These are phyloP conservation scores for Ceratocystis destructans DNA, from an alignment of 2,329 filamentous ascomycete species.

Conservation along the genomic window DNA sequence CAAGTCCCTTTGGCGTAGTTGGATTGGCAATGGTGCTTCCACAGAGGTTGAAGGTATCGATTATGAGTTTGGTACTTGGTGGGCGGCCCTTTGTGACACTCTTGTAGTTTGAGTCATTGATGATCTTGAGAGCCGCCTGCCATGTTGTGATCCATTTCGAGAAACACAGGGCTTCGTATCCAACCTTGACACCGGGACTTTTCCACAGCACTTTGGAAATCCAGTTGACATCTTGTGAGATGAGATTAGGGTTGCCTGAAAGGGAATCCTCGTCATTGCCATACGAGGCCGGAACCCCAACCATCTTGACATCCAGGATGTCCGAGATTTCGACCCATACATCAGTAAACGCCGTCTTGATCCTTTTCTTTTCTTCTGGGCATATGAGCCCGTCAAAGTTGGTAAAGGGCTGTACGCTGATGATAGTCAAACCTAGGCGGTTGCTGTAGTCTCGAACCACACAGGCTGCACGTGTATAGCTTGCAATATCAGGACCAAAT, in stretches of 20 bases:
- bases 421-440: constrained; percentile 17
- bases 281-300: constrained; percentile 21
- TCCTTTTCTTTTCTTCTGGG: constrained; percentile 3
- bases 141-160: constrained; percentile 17
- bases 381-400: constrained; percentile 20
- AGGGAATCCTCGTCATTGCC: constrained; percentile 8
- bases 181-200: constrained; percentile 18
- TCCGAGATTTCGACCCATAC: constrained; percentile 20
- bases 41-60: constrained; percentile 25
- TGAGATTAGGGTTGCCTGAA: constrained; percentile 9
- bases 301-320: constrained; percentile 18
- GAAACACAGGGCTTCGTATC: constrained; percentile 22
- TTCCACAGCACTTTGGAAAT: constrained; percentile 11
- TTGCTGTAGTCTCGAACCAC: constrained; percentile 14
- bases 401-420: constrained; percentile 22
- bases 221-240: constrained; percentile 13
- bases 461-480: constrained; percentile 10
- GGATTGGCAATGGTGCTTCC: constrained; percentile 15
- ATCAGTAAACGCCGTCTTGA: constrained; percentile 13
- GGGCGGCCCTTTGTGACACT: not conserved
- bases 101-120: constrained; percentile 12
- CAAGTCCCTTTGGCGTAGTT: not conserved
- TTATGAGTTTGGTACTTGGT: constrained; percentile 21
- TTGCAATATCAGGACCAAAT: not conserved
- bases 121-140: constrained; percentile 19